Percentiles rank a stretch among this genome's conserved stretches.
Evolutionary conservation across 768 basidiomycete species (phyloP).

Genomic region (Sutorius australiensis): DNA sequence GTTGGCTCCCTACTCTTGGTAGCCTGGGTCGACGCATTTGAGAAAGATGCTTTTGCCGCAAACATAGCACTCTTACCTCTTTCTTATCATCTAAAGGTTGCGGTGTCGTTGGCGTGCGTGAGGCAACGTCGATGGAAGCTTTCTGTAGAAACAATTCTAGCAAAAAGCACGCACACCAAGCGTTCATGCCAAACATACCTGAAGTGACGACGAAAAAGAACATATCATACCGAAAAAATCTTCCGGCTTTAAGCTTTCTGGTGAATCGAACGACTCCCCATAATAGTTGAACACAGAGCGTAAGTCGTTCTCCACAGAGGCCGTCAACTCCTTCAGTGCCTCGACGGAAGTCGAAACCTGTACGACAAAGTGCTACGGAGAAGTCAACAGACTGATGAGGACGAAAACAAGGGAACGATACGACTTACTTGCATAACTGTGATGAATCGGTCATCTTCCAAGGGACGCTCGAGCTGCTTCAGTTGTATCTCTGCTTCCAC

Average conservation of each 20-base stretch:
- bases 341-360: constrained; percentile 51
- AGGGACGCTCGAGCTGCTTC: constrained; percentile 29
- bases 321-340: constrained; percentile 62
- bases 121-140: constrained; percentile 58
- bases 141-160: constrained; percentile 41
- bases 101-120: neutral
- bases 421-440: constrained; percentile 62
- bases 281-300: constrained; percentile 63
- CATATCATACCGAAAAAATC: constrained; percentile 75
- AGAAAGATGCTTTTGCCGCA: neutral
- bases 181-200: constrained; percentile 38
- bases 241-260: constrained; percentile 70
- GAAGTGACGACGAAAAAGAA: constrained; percentile 71
- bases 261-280: constrained; percentile 66
- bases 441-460: constrained; percentile 58
- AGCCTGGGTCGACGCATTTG: constrained; percentile 33
- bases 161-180: neutral
- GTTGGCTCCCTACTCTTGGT: constrained; percentile 35
- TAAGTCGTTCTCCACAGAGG: constrained; percentile 57
- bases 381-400: neutral
- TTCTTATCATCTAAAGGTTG: neutral
- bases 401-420: neutral
- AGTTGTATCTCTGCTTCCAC: constrained; percentile 54
- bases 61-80: constrained; percentile 4
- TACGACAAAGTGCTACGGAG: constrained; percentile 24